Base-by-base conservation (phyloP, 2,329 filamentous ascomycete species). In the Furcasterigmium furcatum region DNA sequence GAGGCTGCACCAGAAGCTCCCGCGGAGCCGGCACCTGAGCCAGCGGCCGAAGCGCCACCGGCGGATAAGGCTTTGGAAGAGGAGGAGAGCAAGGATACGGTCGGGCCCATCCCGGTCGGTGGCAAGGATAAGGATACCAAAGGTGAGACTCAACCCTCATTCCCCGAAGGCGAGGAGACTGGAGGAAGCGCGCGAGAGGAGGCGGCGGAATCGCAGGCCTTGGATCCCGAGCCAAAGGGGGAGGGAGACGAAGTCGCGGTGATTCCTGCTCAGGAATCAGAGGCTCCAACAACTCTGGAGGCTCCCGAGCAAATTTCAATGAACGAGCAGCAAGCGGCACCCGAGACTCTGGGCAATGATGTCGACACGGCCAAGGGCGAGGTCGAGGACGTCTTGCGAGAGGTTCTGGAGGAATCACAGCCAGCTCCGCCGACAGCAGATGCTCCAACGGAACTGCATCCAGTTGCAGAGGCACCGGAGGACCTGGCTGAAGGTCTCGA, bases 61-160 rank as follows among this genome's bases (percentile, higher is more conserved):
- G 36, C 18, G 18, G 35, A 36, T 5, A 47, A 44, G 20, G 40
- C 38, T 19, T 27, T 46, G 9, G 52, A 53, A 20, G 46, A 29
- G 20, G 52, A 53, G n/a, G 50, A 53, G 35, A 47, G 43, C 44
- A 49, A 52, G 36, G 52, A 53, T 18, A 46, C 43, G 13, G 41
- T 53, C n/a, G 49, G 47, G 19, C 45, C 52, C 10, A 54, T 52
- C 43, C 38, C 38, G 9, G 43, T 18, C 8, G 35, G 32, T 29
- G 16, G 20, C 20, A 36, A 29, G 27, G 47, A 50, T 25, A 53
- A 53, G 21, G 45, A 47, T 44, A 55, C 48, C 51, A 52, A 49
- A 62, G 59, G 59, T 62, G 59, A 62, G 59, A 53, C 51, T 49
- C 41, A 55, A 52, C 55, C 52, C 51, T 51, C 50, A 52, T 60